Conservation (phyloP, 805 yeast species). For the Wickerhamiella galacta region DNA sequence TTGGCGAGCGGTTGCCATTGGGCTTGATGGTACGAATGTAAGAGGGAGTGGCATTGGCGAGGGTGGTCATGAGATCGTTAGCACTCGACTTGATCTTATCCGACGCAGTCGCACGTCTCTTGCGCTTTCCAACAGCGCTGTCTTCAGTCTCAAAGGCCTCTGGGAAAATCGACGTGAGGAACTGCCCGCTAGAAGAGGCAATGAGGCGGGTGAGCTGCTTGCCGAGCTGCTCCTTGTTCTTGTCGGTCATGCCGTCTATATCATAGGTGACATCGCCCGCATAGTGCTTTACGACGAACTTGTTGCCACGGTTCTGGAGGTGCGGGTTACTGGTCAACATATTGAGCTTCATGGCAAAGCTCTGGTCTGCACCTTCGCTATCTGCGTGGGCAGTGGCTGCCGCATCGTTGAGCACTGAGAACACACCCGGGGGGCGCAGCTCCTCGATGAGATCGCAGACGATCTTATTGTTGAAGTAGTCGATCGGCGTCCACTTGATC, state of each 20-base stretch:
- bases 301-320: slow-evolving; percentile 73
- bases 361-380: slow-evolving; percentile 88
- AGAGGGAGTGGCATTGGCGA: slow-evolving; percentile 84
- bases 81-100: slow-evolving; percentile 90
- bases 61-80: slow-evolving; percentile 71
- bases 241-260: slow-evolving; percentile 80
- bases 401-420: slow-evolving; percentile 92
- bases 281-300: slow-evolving; percentile 85
- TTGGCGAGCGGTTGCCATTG: slow-evolving; percentile 78
- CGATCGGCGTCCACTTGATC: slow-evolving; percentile 94
- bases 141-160: slow-evolving; percentile 42
- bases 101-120: slow-evolving; percentile 90
- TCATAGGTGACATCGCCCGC: slow-evolving; percentile 98
- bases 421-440: slow-evolving; percentile 86
- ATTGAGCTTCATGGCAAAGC: slow-evolving; percentile 80
- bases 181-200: slow-evolving; percentile 50
- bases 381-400: slow-evolving; percentile 98
- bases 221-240: slow-evolving; percentile 86
- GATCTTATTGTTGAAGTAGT: slow-evolving; percentile 87
- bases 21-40: slow-evolving; percentile 97
- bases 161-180: slow-evolving; percentile 46
- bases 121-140: slow-evolving; percentile 29
- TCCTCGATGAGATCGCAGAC: slow-evolving; percentile 95
- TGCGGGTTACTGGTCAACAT: slow-evolving; percentile 70
- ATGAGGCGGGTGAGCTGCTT: slow-evolving; percentile 73